Evolutionary conservation across 2,329 filamentous ascomycete species (phyloP).

Genomic region (Cercospora canescens): DNA sequence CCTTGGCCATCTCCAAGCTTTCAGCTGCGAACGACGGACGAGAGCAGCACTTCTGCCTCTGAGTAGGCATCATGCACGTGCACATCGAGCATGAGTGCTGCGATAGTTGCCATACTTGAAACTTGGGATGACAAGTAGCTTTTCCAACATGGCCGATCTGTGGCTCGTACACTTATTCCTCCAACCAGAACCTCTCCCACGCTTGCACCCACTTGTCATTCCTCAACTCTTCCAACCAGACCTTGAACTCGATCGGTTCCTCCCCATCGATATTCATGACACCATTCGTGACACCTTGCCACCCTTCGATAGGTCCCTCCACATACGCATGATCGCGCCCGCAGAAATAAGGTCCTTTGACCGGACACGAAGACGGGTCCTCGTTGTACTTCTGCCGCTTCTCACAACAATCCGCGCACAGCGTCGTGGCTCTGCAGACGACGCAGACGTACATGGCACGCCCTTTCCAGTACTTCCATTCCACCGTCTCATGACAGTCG

Average conservation of each 20-base stretch:
- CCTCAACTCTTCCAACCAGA: constrained; percentile 6
- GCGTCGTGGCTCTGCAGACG: not conserved
- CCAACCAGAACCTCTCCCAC: constrained; percentile 10
- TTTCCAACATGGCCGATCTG: not conserved
- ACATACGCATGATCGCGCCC: constrained; percentile 4
- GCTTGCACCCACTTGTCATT: constrained; percentile 10
- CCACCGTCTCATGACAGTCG: not conserved
- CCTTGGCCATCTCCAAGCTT: not conserved
- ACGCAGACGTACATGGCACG: constrained; percentile 3
- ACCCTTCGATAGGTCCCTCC: not conserved
- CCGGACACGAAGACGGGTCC: not conserved
- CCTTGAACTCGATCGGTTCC: constrained; percentile 1
- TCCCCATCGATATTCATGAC: constrained; percentile 6
- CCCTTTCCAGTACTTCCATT: constrained; percentile 6
- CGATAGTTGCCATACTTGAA: too few relatives aligned
- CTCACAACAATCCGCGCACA: not conserved
- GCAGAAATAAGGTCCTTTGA: not conserved
- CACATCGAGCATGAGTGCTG: not conserved
- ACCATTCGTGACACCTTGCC: constrained; percentile 4
- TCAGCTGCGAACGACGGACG: not conserved
- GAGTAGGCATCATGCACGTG: not conserved
- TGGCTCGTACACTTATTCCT: not conserved
- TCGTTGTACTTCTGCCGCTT: constrained; percentile 3
- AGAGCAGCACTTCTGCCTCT: not conserved
- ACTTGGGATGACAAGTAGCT: not conserved